Base-by-base conservation (phyloP, 371 early-diverging fungal genomes). In the Haplosporangium sp. region DNA sequence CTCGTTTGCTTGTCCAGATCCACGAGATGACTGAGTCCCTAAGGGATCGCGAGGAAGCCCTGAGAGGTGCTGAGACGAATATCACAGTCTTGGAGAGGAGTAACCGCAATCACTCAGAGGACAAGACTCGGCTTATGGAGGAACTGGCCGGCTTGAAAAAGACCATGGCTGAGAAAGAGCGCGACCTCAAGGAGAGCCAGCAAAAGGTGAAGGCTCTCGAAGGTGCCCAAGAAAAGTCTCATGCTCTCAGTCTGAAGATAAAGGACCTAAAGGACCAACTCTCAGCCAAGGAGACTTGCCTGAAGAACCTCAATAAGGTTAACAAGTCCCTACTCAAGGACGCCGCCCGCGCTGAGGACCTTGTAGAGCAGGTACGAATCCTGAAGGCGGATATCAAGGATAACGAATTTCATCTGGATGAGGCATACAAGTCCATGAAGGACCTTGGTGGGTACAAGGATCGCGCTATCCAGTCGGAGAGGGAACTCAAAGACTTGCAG, bases 321-420 rank as follows among this genome's bases (percentile, higher is more conserved):
- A 66, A 66, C 47, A 60, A 53, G 36, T 5, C 51, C 21, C 40
- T 72, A 10, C 42, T 4, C 14, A 20, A 43, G 7, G 59, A 67
- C 5, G 59, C 41, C 8, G 16, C 10, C 20, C 58, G 51, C 3
- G 41, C 46, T 23, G 59, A 73, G 14, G 59, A 57, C 9, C 51
- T 64, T 5, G 13, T 23, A 6, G 64, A 64, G 10, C 46, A 74
- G 7, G 53, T 68, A 8, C 55, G 58, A 1, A 16, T 36, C 13
- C 40, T 73, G 20, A 51, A 59, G 38, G 45, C 54, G 6, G 55
- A 67, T 14, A 63, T 73, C 43, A 52, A 63, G 11, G 63, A 63
- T 21, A 16, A 54, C 9, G 73, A 73, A 40, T 13, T 1, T 38
- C 64, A 65, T 10, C 55, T 74, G 11, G 13, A 51, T 13, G 20